phyloP scores from a whole-genome alignment of 371 early-diverging fungal species.

The Nematocida ausubeli region DNA sequence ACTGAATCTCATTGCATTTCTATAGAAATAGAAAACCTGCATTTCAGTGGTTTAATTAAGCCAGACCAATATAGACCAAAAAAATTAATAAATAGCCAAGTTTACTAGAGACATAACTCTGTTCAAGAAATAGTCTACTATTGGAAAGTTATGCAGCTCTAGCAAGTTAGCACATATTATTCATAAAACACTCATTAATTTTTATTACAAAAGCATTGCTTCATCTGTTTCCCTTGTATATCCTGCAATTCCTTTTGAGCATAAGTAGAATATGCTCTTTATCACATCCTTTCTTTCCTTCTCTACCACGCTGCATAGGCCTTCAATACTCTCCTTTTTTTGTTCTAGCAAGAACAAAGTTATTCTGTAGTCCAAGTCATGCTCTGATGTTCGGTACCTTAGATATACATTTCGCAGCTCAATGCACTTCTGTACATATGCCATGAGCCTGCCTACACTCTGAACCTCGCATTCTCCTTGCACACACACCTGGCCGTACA shows the following conservation, averaged over 20 bases:
- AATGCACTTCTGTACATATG: not conserved
- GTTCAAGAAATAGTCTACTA: too few relatives aligned
- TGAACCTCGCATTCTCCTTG: not conserved
- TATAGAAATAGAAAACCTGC: too few relatives aligned
- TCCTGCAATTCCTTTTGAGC: not conserved
- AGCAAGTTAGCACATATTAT: too few relatives aligned
- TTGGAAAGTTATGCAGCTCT: too few relatives aligned
- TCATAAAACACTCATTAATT: too few relatives aligned
- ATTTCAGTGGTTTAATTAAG: too few relatives aligned
- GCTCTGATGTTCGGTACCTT: not conserved
- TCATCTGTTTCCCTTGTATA: conserved; percentile 7
- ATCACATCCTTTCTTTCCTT: conserved; percentile 9
- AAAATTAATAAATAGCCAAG: too few relatives aligned
- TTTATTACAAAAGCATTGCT: too few relatives aligned
- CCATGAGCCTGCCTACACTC: not conserved
- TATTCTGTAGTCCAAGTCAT: not conserved
- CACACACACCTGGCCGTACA: conserved; percentile 13
- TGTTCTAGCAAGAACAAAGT: not conserved
- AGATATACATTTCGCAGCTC: not conserved
- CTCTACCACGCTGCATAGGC: not conserved
- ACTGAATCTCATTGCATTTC: too few relatives aligned
- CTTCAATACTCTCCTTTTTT: not conserved
- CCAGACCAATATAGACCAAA: too few relatives aligned
- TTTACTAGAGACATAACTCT: too few relatives aligned
- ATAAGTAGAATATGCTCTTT: conserved; percentile 16